Evolutionary conservation across 1,284 basidiomycete genomes (phyloP).

Genomic region (Moesziomyces sp.): DNA sequence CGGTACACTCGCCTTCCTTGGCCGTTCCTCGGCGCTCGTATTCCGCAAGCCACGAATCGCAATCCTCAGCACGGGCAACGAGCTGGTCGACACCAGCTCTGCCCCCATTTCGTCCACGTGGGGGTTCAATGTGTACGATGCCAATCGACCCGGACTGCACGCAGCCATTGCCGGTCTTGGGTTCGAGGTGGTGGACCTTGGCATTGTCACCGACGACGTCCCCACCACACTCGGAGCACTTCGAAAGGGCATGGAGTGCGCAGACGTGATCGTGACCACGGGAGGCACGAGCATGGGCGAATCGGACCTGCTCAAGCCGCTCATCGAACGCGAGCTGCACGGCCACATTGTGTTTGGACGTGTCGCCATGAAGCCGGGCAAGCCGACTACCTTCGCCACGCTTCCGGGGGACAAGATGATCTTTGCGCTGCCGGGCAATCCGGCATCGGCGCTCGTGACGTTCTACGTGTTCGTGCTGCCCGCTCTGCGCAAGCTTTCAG

Average conservation of each 20-base stretch:
- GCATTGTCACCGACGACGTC: conserved; percentile 79
- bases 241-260: conserved; percentile 72
- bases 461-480: conserved; percentile 87
- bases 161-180: conserved; percentile 79
- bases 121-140: conserved; percentile 71
- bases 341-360: conserved; percentile 84
- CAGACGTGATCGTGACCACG: conserved; percentile 83
- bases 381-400: conserved; percentile 81
- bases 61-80: conserved; percentile 85
- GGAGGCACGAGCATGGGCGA: conserved; percentile 92
- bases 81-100: conserved; percentile 76
- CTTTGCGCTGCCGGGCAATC: conserved; percentile 88
- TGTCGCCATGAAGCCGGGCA: conserved; percentile 71
- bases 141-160: conserved; percentile 81
- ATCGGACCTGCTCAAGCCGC: conserved; percentile 84
- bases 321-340: conserved; percentile 80
- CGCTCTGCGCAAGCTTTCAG: conserved; percentile 75
- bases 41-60: conserved; percentile 79
- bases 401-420: conserved; percentile 71
- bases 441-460: conserved; percentile 86
- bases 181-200: conserved; percentile 81
- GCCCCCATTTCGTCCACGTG: conserved; percentile 27
- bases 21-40: conserved; percentile 75
- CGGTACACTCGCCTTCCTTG: conserved; percentile 84
- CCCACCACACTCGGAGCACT: conserved; percentile 75